Percentiles rank a stretch among this genome's conserved stretches.
Conservation (phyloP, 148 eudicot species). For the Rheum nobile region DNA sequence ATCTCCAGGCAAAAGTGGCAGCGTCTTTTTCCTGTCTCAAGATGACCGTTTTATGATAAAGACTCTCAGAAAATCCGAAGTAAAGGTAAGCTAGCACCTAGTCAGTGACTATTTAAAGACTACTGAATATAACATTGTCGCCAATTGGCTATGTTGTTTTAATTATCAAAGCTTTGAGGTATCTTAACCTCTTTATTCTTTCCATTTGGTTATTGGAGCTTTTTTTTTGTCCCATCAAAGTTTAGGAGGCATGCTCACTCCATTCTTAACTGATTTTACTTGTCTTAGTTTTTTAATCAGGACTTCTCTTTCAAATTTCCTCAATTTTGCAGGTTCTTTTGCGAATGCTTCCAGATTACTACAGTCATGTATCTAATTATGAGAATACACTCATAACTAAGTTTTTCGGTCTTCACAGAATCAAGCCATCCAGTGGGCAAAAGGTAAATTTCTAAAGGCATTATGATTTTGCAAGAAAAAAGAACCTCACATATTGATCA, state of each 20-base stretch:
- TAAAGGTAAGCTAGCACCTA: conserved; percentile 17
- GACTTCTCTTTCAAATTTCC: not conserved
- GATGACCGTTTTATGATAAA: conserved; percentile 99
- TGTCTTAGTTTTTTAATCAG: not conserved
- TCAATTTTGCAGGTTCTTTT: conserved; percentile 67
- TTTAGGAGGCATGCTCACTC: not conserved
- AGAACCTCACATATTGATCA: not conserved
- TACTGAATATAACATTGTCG: not conserved
- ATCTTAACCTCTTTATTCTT: not conserved
- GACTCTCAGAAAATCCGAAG: conserved; percentile 93
- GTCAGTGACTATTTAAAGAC: not conserved
- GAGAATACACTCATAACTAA: conserved; percentile 93
- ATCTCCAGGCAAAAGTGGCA: conserved; percentile 97
- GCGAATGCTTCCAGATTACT: conserved; percentile 91
- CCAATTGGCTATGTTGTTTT: not conserved
- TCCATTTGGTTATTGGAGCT: not conserved
- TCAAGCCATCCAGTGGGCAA: conserved; percentile 87
- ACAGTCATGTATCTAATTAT: conserved; percentile 65
- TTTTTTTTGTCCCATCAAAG: not conserved
- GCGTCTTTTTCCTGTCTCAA: conserved; percentile 92
- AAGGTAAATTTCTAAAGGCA: conserved; percentile 38
- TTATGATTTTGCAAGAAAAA: not conserved
- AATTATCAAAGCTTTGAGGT: not conserved
- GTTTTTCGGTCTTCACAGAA: conserved; percentile 97
- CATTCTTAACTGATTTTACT: not conserved